Conservation (phyloP, 1,139 yeast genomes). For the Hansenula lynferdii region DNA sequence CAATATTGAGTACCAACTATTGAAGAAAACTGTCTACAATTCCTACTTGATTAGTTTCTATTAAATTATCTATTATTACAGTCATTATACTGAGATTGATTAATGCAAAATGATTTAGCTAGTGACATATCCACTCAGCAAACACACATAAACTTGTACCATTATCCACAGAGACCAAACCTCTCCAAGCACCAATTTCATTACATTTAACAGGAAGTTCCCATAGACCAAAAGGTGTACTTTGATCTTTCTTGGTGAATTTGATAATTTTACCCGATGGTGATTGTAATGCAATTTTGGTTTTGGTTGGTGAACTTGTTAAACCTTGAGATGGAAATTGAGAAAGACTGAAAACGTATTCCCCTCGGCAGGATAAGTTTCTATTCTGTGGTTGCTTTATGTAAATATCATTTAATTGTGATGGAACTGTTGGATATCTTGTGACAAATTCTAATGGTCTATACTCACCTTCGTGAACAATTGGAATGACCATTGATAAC, state of each 20-base stretch:
- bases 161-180: slow-evolving; percentile 73
- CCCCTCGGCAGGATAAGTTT: slow-evolving; percentile 48
- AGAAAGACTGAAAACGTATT: slow-evolving; percentile 58
- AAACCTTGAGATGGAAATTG: slow-evolving; percentile 64
- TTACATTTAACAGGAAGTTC: slow-evolving; percentile 52
- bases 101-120: no score
- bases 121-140: slow-evolving; percentile 78
- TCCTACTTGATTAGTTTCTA: no score
- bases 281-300: slow-evolving; percentile 65
- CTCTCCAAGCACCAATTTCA: slow-evolving; percentile 80
- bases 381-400: slow-evolving; percentile 80
- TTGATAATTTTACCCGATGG: slow-evolving; percentile 80
- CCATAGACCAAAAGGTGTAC: slow-evolving; percentile 49
- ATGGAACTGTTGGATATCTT: slow-evolving; percentile 65
- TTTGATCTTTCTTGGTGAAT: slow-evolving; percentile 43
- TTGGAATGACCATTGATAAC: slow-evolving; percentile 70
- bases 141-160: slow-evolving; percentile 86
- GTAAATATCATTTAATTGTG: slow-evolving; percentile 71
- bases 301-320: slow-evolving; percentile 35
- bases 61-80: no score
- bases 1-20: no score
- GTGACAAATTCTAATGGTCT: slow-evolving; percentile 63
- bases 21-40: no score
- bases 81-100: no score
- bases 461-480: slow-evolving; percentile 66